A percentile compares a stretch with the other conserved stretches of the same genome.
Conservation (phyloP, 257 asterid species). For the Nicotiana paniculata region DNA sequence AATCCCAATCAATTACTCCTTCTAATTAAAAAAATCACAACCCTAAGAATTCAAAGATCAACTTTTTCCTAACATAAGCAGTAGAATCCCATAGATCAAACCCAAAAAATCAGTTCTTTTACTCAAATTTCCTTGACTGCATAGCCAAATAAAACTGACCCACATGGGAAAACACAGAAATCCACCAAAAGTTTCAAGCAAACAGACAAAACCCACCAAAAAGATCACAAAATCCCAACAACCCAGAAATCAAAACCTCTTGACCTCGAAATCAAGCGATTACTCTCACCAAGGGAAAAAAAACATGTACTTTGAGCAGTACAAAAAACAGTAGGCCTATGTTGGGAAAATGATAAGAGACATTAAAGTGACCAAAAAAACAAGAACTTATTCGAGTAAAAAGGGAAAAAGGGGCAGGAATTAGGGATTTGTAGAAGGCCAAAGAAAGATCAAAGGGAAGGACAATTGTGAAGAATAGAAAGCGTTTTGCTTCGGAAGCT, state of each 20-base stretch:
- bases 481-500: slow-evolving; percentile 34
- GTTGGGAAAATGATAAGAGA: neutral
- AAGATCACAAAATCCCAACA: neutral
- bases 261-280: neutral
- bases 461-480: slow-evolving; percentile 39
- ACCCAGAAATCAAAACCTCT: neutral
- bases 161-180: neutral
- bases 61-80: neutral
- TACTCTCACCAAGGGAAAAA: neutral
- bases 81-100: neutral
- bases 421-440: neutral
- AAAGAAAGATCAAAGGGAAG: neutral
- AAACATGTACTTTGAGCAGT: neutral
- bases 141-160: neutral
- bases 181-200: neutral
- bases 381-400: slow-evolving; percentile 9
- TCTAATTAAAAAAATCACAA: neutral
- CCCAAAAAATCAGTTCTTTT: neutral
- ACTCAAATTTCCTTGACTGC: neutral
- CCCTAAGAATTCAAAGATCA: neutral
- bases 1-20: neutral
- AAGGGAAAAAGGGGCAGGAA: too few relatives aligned
- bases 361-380: neutral
- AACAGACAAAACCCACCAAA: neutral
- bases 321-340: neutral